Evolutionary conservation across 306 rosid species (phyloP), one percentile per base, ranked within the genome.

Genomic region (Mimosa bimucronata): DNA sequence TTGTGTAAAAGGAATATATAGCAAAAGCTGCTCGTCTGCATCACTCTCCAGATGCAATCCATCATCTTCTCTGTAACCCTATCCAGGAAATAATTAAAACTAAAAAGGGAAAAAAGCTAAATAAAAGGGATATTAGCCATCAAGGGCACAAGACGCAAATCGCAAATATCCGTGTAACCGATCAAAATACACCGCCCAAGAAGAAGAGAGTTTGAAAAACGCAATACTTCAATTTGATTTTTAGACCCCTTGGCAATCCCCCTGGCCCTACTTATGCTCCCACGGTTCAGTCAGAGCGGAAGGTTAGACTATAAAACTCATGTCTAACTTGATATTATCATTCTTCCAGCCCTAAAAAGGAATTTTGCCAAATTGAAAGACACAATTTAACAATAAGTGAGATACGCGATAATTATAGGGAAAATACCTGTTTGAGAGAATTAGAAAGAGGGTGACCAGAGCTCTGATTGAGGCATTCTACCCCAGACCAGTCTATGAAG

Each of bases 11-110:
- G 99, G 98, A 73, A 95, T 82, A 80, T 93, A 95, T 73, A 95
- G 84, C 89, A 95, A 84, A 87, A 95, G 94, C 84, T 93, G 99
- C 85, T 95, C 99, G 80, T 95, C 99, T 0, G 99, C 98, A 86
- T 93, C 99, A 82, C 99, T 95, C 87, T 93, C 97, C 80, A 95
- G 84, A 89, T 84, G 88, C 90, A 95, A 90, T 74, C 92, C 91
- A 44, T 95, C 99, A 78, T 95, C 93, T 67, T 95, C 97, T 88
- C 99, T 90, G 65, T 94, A 95, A 77, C 96, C 97, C 99, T 93
- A 76, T 44, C 84, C 71, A 45, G 26, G 11, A 58, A 57, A 23
- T 16, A 75, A 78, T 79, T 25, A 77, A 75, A 42, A 76, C 38
- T 45, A 72, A 82, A 57, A 73, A 46, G 65, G 28, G 28, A 77